These are phyloP conservation scores for Annona cherimola DNA, from an alignment of 164 flowering plant genomes.

Conservation along the genomic window DNA sequence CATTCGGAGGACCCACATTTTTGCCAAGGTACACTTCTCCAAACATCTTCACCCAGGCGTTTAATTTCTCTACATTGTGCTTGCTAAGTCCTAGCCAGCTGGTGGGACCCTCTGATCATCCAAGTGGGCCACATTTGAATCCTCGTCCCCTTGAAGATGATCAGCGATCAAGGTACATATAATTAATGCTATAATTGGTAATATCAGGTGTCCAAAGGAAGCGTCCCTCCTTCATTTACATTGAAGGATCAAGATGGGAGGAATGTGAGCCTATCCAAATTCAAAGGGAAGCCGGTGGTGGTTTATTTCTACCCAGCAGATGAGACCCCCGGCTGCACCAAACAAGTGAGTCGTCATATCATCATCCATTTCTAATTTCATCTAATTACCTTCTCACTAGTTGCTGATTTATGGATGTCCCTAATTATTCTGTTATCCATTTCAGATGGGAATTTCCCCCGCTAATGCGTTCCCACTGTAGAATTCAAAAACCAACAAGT, in stretches of 20 bases:
- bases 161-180: background rate
- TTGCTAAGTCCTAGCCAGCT: too few species aligned
- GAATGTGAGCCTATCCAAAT: conserved; percentile 66
- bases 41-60: too few species aligned
- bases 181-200: background rate
- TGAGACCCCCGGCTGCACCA: conserved; percentile 97
- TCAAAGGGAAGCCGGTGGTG: conserved; percentile 91
- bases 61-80: background rate
- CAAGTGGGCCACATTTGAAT: background rate
- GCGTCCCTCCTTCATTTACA: conserved; percentile 61
- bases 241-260: conserved; percentile 92
- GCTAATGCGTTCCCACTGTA: too few species aligned
- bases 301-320: conserved; percentile 96
- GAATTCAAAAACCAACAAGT: background rate
- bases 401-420: background rate
- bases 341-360: conserved; percentile 46
- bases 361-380: too few species aligned
- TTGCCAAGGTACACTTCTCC: conserved; percentile 52
- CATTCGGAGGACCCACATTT: conserved; percentile 29
- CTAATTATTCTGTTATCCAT: background rate
- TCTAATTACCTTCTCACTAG: background rate
- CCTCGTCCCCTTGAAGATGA: background rate
- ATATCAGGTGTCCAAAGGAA: conserved; percentile 66
- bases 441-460: background rate
- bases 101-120: background rate